A percentile compares a stretch with the other conserved stretches of the same genome.
Conservation (phyloP, 352 stramenopile genomes). For the Pythium pyrilobum region DNA sequence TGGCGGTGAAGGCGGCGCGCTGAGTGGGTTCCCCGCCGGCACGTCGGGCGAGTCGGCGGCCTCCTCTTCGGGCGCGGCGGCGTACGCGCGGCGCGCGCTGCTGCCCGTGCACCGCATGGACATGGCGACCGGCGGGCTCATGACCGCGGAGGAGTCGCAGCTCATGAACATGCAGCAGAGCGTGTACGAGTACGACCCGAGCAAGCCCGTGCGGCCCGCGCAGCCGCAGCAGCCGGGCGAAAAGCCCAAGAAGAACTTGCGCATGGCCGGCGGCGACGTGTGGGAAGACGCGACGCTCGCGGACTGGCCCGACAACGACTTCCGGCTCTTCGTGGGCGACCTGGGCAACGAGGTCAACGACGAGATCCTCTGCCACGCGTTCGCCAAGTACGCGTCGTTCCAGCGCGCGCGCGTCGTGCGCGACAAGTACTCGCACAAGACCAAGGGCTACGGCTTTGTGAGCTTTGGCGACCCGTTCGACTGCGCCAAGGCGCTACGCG, state of each 20-base stretch:
- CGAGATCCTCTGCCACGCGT: conserved; percentile 75
- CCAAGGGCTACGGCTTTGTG: conserved; percentile 95
- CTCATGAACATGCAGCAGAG: conserved; percentile 83
- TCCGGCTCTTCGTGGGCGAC: conserved; percentile 95
- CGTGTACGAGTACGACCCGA: conserved; percentile 81
- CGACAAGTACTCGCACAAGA: conserved; percentile 85
- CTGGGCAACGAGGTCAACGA: conserved; percentile 92
- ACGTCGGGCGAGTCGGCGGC: conserved; percentile 34
- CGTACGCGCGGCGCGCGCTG: conserved; percentile 10
- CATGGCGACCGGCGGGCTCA: conserved; percentile 57
- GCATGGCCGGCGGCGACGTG: conserved; percentile 78
- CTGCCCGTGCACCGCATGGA: conserved; percentile 46
- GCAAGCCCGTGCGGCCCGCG: conserved; percentile 21
- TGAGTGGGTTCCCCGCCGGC: conserved; percentile 60
- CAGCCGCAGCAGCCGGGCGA: not conserved
- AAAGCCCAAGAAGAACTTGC: conserved; percentile 51
- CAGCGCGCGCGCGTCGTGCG: conserved; percentile 74
- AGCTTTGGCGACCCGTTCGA: conserved; percentile 93
- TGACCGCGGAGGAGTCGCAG: conserved; percentile 66
- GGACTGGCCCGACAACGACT: conserved; percentile 96
- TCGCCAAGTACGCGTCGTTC: conserved; percentile 70
- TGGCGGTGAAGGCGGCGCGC: conserved; percentile 25
- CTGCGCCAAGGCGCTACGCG: conserved; percentile 90
- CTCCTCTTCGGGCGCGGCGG: conserved; percentile 16
- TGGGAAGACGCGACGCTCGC: conserved; percentile 91